Evolutionary conservation across 2,329 filamentous ascomycete species (phyloP).

Genomic region (Neonectria hederae): DNA sequence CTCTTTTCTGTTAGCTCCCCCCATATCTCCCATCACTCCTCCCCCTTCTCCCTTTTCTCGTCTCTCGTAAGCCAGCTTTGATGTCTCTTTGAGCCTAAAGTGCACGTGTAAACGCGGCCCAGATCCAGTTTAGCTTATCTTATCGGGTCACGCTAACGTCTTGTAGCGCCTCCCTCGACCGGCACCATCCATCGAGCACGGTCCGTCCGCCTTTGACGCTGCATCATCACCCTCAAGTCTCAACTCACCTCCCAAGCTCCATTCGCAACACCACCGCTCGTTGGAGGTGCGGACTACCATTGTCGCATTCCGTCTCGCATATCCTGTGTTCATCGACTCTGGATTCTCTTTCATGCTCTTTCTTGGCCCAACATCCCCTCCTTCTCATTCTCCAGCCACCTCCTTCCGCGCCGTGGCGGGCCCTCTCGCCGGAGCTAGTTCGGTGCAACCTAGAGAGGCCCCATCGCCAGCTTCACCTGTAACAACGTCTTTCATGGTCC

Average conservation of each 20-base stretch:
- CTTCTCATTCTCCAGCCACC: conserved; percentile 6
- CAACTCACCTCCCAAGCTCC: conserved; percentile 19
- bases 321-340: neutral
- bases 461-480: conserved; percentile 11
- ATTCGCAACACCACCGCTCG: conserved; percentile 3
- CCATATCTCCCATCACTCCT: neutral
- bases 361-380: neutral
- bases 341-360: conserved; percentile 9
- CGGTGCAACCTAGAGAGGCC: conserved; percentile 6
- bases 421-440: conserved; percentile 18
- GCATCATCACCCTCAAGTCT: conserved; percentile 11
- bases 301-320: neutral
- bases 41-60: neutral
- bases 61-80: neutral
- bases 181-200: conserved; percentile 10
- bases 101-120: conserved; percentile 19
- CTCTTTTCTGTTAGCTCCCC: neutral
- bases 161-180: conserved; percentile 18
- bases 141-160: conserved; percentile 19
- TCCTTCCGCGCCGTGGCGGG: conserved; percentile 16
- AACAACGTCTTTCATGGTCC: neutral
- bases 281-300: neutral
- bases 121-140: conserved; percentile 23
- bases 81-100: neutral
- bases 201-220: conserved; percentile 12